Conservation (phyloP, 2,329 filamentous ascomycete species). For the Dothiorella sarmentorum region DNA sequence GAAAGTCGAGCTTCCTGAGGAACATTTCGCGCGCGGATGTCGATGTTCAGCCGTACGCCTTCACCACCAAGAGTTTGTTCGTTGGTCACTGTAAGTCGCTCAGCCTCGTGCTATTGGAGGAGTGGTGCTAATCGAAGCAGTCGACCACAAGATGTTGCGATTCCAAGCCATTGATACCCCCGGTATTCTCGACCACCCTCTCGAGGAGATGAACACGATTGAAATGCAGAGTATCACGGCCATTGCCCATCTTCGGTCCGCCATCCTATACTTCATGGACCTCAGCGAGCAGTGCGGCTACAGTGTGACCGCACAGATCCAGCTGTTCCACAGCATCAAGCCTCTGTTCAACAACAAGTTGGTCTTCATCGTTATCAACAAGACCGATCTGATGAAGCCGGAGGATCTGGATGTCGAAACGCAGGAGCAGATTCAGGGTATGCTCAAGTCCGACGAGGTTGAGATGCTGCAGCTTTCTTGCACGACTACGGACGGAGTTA, state of each 20-base stretch:
- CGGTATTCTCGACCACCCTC: constrained; percentile 94
- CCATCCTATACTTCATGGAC: constrained; percentile 98
- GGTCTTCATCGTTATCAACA: constrained; percentile 96
- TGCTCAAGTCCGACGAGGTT: constrained; percentile 84
- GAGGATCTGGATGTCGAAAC: constrained; percentile 80
- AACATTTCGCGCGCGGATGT: constrained; percentile 93
- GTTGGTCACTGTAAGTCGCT: constrained; percentile 69
- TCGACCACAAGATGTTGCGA: constrained; percentile 88
- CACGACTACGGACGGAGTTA: constrained; percentile 90
- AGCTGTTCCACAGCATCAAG: constrained; percentile 94
- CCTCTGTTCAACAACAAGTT: constrained; percentile 96
- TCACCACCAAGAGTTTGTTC: constrained; percentile 96
- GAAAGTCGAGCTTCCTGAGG: constrained; percentile 93
- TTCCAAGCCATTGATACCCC: constrained; percentile 96
- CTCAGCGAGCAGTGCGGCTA: constrained; percentile 96
- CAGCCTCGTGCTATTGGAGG: not conserved
- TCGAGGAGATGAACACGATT: constrained; percentile 99
- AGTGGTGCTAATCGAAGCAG: constrained; percentile 75
- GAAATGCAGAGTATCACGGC: constrained; percentile 99
- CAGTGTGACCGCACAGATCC: constrained; percentile 86
- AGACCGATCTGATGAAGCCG: constrained; percentile 87
- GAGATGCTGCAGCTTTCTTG: constrained; percentile 92
- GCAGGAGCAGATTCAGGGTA: constrained; percentile 71
- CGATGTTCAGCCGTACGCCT: constrained; percentile 95
- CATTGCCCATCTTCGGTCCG: constrained; percentile 91